Base-by-base conservation (phyloP, 768 basidiomycete species). In the Suillus subalutaceus region DNA sequence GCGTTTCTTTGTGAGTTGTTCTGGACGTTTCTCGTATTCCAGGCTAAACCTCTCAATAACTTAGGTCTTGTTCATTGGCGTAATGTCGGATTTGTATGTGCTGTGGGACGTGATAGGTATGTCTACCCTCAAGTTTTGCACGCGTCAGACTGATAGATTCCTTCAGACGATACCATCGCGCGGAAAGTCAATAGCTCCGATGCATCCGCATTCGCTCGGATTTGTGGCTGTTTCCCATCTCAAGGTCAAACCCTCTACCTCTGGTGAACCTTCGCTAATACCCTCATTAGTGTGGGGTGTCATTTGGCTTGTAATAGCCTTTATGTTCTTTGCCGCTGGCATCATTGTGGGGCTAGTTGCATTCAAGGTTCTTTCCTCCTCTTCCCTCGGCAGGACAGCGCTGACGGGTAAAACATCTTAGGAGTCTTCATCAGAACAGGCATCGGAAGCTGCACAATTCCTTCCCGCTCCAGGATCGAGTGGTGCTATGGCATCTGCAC, bases 101-200 rank as follows among this genome's bases (percentile, higher is more conserved):
- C 82, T 94, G 2, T 96, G 93, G 91, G 95, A 97, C 70, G 90
- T 97, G 60, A 83, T 94, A 41, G 91, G 93, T 88, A 63, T 65
- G 84, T 77, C 13, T 43, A 26, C 7, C 20, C 15, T 18, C 57
- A 23, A 9, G 61, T 40, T 6, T 26, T 26, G 18, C 58, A 20
- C 20, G 38, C 16, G 53, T 46, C 26, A 50, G n/a, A 30, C 13
- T 38, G 40, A 41, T 73, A 4, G 66, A 2, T 10, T 26, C 38
- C 38, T 18, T 23, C 71, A 91, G 94, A 94, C 75, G 93, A 95
- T 71, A 95, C 93, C 13, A 86, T 94, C 60, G 86, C 89, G 3
- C 83, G 93, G 56, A 94, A 94, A 75, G 88, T 92, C 67, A 95
- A 96, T 70, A 84, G 85, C n/a, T 93, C 91, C 20, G 95, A 97